Conservation (phyloP, 106 monocot species). For the Dioscorea alata region DNA sequence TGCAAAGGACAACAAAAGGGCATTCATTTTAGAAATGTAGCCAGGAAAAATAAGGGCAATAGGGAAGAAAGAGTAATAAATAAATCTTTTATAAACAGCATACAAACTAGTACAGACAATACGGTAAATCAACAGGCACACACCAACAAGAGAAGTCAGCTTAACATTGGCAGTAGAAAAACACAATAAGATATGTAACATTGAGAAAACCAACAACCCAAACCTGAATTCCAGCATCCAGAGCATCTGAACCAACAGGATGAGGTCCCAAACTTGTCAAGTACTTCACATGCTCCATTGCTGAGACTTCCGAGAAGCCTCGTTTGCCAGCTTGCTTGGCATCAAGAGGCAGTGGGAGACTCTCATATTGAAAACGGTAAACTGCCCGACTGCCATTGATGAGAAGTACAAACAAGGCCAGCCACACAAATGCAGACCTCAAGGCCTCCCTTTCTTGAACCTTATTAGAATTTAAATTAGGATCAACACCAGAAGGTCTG, state of each 20-base stretch:
- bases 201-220: background rate
- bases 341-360: slow-evolving; percentile 62
- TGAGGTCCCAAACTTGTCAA: slow-evolving; percentile 83
- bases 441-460: slow-evolving; percentile 9
- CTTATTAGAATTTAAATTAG: slow-evolving; percentile 1
- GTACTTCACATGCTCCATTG: slow-evolving; percentile 77
- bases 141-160: no score
- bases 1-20: no score
- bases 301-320: slow-evolving; percentile 88
- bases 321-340: slow-evolving; percentile 74
- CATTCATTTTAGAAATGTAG: no score
- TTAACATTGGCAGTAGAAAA: no score
- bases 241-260: slow-evolving; percentile 80
- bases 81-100: no score
- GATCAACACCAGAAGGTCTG: slow-evolving; percentile 6
- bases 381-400: slow-evolving; percentile 66
- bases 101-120: no score
- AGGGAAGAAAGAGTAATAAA: no score
- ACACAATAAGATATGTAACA: no score
- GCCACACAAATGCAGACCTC: slow-evolving; percentile 49
- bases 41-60: no score
- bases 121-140: no score
- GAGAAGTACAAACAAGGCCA: slow-evolving; percentile 56
- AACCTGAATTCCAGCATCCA: slow-evolving; percentile 84
- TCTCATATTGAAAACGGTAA: slow-evolving; percentile 61